phyloP scores from a whole-genome alignment of 169 alveolate species.

The Cryptosporidium bovis region DNA sequence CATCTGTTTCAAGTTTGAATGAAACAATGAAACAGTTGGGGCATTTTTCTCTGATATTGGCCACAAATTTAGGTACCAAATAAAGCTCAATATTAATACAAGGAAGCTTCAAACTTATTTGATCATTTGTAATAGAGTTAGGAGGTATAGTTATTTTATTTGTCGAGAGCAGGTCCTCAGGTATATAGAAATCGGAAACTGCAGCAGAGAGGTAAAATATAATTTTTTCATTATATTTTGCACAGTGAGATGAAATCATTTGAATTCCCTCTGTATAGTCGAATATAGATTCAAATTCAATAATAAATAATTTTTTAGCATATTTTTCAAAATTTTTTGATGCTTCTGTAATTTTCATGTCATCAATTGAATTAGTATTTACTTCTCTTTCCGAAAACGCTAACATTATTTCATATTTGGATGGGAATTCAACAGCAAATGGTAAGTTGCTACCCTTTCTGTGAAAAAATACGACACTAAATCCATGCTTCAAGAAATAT shows the following conservation, averaged over 20 bases:
- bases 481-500: conserved; percentile 81
- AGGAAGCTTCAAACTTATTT: conserved; percentile 3
- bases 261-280: conserved; percentile 78
- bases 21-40: conserved; percentile 75
- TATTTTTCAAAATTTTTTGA: conserved; percentile 44
- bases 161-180: conserved; percentile 65
- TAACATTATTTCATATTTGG: conserved; percentile 34
- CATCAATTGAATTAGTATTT: not conserved
- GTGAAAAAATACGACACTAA: conserved; percentile 79
- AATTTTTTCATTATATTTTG: conserved; percentile 16
- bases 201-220: conserved; percentile 86
- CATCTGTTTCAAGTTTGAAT: conserved; percentile 82
- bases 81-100: conserved; percentile 45
- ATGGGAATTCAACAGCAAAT: conserved; percentile 67
- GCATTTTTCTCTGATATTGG: conserved; percentile 60
- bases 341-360: conserved; percentile 9
- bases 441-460: conserved; percentile 80
- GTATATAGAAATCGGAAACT: conserved; percentile 89
- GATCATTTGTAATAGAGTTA: conserved; percentile 27
- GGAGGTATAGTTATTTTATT: conserved; percentile 51
- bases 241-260: conserved; percentile 54
- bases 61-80: conserved; percentile 81
- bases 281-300: conserved; percentile 78
- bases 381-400: not conserved
- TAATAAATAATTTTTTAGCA: conserved; percentile 55